These are phyloP conservation scores for Lenzites betulinus DNA, from an alignment of 768 basidiomycete species.

Conservation along the genomic window DNA sequence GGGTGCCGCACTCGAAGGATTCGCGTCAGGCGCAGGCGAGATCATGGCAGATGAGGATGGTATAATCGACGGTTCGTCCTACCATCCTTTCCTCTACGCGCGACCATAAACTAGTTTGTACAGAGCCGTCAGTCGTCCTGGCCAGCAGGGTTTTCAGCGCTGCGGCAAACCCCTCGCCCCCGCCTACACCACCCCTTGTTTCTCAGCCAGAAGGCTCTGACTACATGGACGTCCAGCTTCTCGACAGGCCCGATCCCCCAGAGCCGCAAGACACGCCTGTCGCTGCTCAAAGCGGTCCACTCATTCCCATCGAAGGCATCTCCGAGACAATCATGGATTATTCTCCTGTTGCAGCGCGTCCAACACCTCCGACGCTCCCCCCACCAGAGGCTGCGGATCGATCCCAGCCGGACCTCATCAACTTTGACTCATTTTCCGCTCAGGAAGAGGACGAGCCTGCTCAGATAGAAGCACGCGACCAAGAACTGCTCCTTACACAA, in stretches of 20 bases:
- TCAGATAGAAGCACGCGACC: not conserved
- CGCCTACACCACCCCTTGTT: slow-evolving; percentile 37
- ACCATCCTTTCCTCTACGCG: slow-evolving; percentile 13
- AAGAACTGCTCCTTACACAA: not conserved
- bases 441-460: slow-evolving; percentile 9
- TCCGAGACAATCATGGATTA: not conserved
- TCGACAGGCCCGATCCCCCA: not conserved
- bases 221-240: slow-evolving; percentile 7
- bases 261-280: not conserved
- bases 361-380: not conserved
- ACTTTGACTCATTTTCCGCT: slow-evolving; percentile 45
- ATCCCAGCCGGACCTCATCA: slow-evolving; percentile 38
- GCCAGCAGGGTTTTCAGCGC: slow-evolving; percentile 69
- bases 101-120: not conserved
- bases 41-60: slow-evolving; percentile 27
- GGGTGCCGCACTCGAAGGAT: slow-evolving; percentile 31
- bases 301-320: slow-evolving; percentile 1
- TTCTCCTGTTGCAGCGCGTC: not conserved
- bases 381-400: slow-evolving; percentile 6
- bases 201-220: slow-evolving; percentile 20
- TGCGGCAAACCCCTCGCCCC: slow-evolving; percentile 76
- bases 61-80: slow-evolving; percentile 35
- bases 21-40: slow-evolving; percentile 28
- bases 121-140: slow-evolving; percentile 67
- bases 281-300: not conserved